phyloP scores from a whole-genome alignment of 345 rosid species.

The Adansonia digitata region DNA sequence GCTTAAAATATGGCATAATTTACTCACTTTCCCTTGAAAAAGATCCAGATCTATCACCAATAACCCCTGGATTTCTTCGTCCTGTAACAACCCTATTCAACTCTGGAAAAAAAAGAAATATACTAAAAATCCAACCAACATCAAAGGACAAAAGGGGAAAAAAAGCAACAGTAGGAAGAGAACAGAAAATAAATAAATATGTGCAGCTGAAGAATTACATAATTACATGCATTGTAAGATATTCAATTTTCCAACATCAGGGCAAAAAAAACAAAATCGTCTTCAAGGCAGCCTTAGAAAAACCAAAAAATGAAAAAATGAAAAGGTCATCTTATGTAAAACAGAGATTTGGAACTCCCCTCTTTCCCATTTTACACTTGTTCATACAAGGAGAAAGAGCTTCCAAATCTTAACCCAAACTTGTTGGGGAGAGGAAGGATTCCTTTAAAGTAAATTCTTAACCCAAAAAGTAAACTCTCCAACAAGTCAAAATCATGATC shows the following conservation, averaged over 20 bases:
- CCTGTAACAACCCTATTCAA: conserved; percentile 85
- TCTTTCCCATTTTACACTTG: neutral
- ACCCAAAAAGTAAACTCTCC: neutral
- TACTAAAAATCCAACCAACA: neutral
- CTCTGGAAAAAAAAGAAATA: conserved; percentile 32
- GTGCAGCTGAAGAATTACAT: neutral
- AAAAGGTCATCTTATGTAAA: neutral
- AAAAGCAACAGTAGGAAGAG: neutral
- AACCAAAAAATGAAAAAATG: no score
- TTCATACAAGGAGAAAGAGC: neutral
- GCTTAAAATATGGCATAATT: neutral
- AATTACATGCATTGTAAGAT: neutral
- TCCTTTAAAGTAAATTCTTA: neutral
- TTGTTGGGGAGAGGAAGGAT: neutral
- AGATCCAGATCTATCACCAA: conserved; percentile 92
- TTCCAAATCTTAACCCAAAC: neutral
- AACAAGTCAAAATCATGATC: neutral
- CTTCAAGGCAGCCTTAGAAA: neutral
- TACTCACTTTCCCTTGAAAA: conserved; percentile 98
- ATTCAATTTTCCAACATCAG: neutral
- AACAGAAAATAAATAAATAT: neutral
- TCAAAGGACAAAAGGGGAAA: neutral
- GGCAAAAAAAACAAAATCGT: neutral
- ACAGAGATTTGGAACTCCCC: neutral
- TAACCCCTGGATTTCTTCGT: conserved; percentile 85